Base-by-base conservation (phyloP, 345 rosid species). In the Cardamine resedifolia region DNA sequence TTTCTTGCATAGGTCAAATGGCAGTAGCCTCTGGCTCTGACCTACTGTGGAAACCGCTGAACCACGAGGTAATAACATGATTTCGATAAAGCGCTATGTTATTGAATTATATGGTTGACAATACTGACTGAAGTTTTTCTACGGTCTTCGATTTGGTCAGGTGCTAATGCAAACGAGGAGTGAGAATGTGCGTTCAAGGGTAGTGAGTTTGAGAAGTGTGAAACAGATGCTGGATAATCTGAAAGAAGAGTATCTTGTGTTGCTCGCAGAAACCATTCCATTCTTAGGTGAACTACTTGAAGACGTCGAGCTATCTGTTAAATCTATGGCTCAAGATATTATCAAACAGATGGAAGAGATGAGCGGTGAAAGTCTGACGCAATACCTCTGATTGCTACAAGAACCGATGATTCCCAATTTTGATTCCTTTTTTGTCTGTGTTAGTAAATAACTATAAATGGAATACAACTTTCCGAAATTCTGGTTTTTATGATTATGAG, bases 101-200 rank as follows among this genome's bases (percentile, higher is more conserved):
- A 15, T 56, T n/a, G 23, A 18, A 9, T 21, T 31, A 43, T 31
- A 43, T 53, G 21, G 11, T 33, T 55, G 12, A 45, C 45, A 48
- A 59, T 15, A 15, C 44, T 50, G 30, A 10, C 47, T 51, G 31
- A 11, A 21, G n/a, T 15, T 43, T 50, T 47, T 68, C 3, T 11
- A 31, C 48, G 6, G 45, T 39, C 60, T 12, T 6, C 3, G n/a
- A 44, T 55, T 39, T 45, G 55, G 66, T 38, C 84, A 91, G 98
- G 96, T 95, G 45, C 71, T 95, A 59, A 76, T 91, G 92, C 99
- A 91, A 83, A 88, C 99, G 5, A 87, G 97, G 68, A 91, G 92
- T 31, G 96, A 90, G 74, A 91, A 82, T 79, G 16, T 83, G n/a
- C 86, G 98, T 16, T 52, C 96, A 16, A 88, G 93, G 72, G 64